Conservation (phyloP, 1,139 yeast species). For the Blastobotrys niveus region DNA sequence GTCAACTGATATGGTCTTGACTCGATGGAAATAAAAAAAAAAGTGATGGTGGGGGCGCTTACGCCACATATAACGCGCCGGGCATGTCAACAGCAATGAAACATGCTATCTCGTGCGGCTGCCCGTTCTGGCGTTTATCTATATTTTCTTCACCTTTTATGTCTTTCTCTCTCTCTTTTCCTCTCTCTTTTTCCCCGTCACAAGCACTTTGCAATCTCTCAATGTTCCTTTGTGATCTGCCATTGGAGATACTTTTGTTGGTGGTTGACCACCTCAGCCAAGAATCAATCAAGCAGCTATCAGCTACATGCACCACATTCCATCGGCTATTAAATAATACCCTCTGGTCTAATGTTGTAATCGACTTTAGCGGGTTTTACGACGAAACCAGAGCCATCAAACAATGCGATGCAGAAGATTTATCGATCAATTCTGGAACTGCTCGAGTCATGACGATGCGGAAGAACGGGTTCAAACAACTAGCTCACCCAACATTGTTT, state of each 20-base stretch:
- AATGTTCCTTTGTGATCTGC: neutral
- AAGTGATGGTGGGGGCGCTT: neutral
- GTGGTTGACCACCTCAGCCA: neutral
- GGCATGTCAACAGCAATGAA: neutral
- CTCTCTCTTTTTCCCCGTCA: neutral
- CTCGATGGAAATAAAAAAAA: too few species aligned
- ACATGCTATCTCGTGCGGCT: neutral
- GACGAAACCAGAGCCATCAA: neutral
- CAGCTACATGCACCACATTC: constrained; percentile 5
- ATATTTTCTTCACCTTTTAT: neutral
- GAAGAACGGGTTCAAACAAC: too few species aligned
- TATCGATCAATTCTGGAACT: too few species aligned
- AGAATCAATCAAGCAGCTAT: neutral
- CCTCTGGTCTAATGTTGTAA: constrained; percentile 3
- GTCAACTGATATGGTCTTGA: constrained; percentile 3
- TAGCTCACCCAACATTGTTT: neutral
- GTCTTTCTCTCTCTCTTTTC: neutral
- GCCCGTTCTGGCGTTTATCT: neutral
- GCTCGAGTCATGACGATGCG: too few species aligned
- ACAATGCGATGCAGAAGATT: too few species aligned
- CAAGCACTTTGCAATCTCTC: neutral
- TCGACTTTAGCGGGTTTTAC: constrained; percentile 4
- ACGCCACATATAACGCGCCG: neutral
- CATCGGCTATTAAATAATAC: constrained; percentile 3
- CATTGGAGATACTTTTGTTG: constrained; percentile 7